Conservation (phyloP, 257 asterid genomes). For the Jacaranda copaia region DNA sequence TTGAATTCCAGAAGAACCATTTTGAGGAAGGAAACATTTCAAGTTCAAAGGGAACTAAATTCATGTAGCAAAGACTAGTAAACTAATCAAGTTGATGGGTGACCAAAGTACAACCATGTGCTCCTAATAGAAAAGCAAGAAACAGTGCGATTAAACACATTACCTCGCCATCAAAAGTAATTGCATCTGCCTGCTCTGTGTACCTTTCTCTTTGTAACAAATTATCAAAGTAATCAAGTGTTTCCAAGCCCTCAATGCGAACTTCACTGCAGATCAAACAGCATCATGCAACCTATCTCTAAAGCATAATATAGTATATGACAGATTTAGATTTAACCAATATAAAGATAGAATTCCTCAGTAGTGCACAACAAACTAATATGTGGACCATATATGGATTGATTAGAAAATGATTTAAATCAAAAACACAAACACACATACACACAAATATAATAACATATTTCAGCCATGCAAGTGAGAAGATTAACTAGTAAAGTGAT, state of each 20-base stretch:
- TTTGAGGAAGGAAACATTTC: background rate
- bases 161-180: conserved; percentile 92
- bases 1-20: conserved; percentile 10
- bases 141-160: conserved; percentile 14
- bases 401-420: conserved; percentile 1
- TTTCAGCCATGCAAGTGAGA: conserved; percentile 29
- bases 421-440: too few species aligned
- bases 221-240: conserved; percentile 80
- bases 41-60: background rate
- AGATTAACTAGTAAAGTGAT: conserved; percentile 28
- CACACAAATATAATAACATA: too few species aligned
- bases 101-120: background rate
- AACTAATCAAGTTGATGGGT: background rate
- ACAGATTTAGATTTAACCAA: too few species aligned
- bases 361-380: background rate
- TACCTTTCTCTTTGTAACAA: conserved; percentile 67
- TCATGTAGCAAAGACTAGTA: conserved; percentile 20
- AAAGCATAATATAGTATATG: conserved; percentile 39
- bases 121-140: background rate
- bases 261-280: conserved; percentile 80
- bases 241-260: conserved; percentile 94
- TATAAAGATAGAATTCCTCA: too few species aligned
- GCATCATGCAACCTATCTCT: conserved; percentile 49
- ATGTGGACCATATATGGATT: background rate
- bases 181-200: conserved; percentile 93